Evolutionary conservation across 441 rosid species (phyloP).

Genomic region (Erodium moschatum): DNA sequence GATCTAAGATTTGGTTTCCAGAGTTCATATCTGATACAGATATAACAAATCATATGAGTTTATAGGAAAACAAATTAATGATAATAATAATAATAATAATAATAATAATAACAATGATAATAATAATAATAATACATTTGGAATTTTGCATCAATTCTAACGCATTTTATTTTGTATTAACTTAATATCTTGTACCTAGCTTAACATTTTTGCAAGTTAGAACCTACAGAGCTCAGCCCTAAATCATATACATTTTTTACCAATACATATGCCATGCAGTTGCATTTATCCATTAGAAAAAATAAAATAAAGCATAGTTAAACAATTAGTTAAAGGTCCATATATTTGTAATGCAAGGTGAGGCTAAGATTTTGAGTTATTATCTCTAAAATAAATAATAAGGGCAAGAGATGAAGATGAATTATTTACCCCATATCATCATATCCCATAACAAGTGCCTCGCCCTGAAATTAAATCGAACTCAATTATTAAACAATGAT

Average conservation of each 20-base stretch:
- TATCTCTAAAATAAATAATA: conserved; percentile 13
- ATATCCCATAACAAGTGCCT: conserved; percentile 97
- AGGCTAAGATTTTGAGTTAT: conserved; percentile 9
- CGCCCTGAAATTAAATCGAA: conserved; percentile 59
- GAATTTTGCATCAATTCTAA: neutral
- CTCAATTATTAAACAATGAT: conserved; percentile 21
- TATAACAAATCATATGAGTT: neutral
- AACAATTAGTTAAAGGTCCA: neutral
- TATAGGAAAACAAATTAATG: neutral
- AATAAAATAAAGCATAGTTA: neutral
- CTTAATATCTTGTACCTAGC: neutral
- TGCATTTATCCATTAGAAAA: neutral
- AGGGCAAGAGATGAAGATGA: conserved; percentile 15
- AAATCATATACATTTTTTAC: neutral
- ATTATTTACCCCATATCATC: conserved; percentile 91
- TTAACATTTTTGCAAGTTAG: neutral
- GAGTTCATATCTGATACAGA: conserved; percentile 60
- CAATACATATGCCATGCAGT: neutral
- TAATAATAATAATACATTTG: neutral
- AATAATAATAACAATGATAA: no score
- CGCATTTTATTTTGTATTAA: neutral
- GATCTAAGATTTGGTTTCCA: conserved; percentile 99
- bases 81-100: no score
- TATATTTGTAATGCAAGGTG: neutral
- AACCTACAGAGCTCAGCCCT: neutral